Base-by-base conservation (phyloP, 768 basidiomycete genomes). In the Pulveroboletus sp. region DNA sequence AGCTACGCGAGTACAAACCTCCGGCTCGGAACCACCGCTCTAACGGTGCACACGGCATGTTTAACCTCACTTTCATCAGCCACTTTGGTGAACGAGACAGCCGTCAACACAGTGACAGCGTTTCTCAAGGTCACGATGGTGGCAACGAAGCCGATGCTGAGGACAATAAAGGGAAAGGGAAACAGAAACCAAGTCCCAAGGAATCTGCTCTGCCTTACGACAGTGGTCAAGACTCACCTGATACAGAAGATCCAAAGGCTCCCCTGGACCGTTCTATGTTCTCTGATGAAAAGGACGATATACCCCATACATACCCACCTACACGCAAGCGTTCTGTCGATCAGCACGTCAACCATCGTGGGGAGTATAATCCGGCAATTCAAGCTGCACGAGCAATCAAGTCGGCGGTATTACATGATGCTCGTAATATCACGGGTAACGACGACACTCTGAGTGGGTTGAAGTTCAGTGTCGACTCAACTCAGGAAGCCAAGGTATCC, bases 351-450 rank as follows among this genome's bases (percentile, higher is more conserved):
- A n/a, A 54, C 34, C 62, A 52, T 60, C 71, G 57, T 20, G 68
- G 70, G 31, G 71, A 65, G 7, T 58, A 60, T 27, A 75, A 74
- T 12, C 70, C 72, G 10, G 76, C 76, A 1, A 65, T 76, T 17
- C 72, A 76, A 30, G 85, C 85, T 10, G 86, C 82, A 2, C 85
- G 78, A 61, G 80, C 73, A 10, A 53, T 89, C 34, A 86, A 82
- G 68, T 76, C 76, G n/a, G 83, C 83, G 2, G 74, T 88, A 7
- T 65, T 89, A 35, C 86, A 89, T 58, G 87, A 89, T 65, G 87
- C 87, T 24, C 77, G 86, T 14, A 86, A 86, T 57, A 72, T 89
- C 50, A 71, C 67, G 44, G 82, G 83, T 11, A 71, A 71, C 16
- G 73, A 72, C 23, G 70, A 74, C 30, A 72, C 69, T 20, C 63